These are phyloP conservation scores for Camelina sativa DNA, from an alignment of 345 rosid species.

Conservation along the genomic window DNA sequence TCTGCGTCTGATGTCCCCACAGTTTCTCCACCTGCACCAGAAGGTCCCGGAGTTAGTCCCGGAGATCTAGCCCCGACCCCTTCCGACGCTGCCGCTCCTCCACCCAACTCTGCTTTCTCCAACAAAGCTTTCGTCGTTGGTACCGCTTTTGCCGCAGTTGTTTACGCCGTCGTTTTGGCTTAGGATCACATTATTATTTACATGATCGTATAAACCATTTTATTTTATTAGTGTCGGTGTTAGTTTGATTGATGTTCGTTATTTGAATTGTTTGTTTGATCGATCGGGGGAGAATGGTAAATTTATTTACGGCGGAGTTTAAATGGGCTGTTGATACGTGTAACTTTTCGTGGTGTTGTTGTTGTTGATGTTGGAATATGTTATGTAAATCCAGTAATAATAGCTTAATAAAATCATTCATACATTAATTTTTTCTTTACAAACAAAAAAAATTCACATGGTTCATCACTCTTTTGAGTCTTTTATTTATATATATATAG, in stretches of 20 bases:
- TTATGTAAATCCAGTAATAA: conserved; percentile 48
- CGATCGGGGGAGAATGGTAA: not conserved
- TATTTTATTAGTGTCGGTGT: conserved; percentile 6
- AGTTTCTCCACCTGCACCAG: conserved; percentile 42
- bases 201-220: too few species aligned
- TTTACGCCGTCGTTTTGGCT: conserved; percentile 51
- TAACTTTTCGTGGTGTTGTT: conserved; percentile 26
- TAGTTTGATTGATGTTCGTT: conserved; percentile 6
- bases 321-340: conserved; percentile 34
- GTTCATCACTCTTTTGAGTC: conserved; percentile 7
- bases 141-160: conserved; percentile 47
- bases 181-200: not conserved
- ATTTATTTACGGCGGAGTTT: conserved; percentile 12
- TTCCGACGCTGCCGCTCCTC: conserved; percentile 28
- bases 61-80: conserved; percentile 36
- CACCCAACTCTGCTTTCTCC: conserved; percentile 25
- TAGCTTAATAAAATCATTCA: conserved; percentile 42
- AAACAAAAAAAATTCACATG: conserved; percentile 28
- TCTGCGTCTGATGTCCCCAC: conserved; percentile 29
- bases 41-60: conserved; percentile 29
- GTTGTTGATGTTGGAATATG: conserved; percentile 2
- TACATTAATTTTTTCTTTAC: conserved; percentile 38
- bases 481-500: not conserved
- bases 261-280: not conserved
- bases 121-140: conserved; percentile 47